Conservation (phyloP, 2,329 filamentous ascomycete genomes). For the Cryoendolithus antarcticus region DNA sequence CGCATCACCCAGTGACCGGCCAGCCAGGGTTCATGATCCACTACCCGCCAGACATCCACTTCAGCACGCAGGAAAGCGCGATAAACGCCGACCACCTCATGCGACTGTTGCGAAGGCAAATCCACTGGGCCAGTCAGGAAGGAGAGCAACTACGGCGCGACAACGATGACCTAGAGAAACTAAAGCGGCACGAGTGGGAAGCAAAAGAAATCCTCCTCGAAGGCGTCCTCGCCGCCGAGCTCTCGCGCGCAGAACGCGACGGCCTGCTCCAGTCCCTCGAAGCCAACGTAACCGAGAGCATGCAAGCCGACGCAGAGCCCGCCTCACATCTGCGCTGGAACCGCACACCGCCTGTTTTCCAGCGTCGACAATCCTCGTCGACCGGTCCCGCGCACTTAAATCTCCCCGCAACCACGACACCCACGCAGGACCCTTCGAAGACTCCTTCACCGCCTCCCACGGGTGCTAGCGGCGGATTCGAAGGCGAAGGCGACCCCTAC, state of each 20-base stretch:
- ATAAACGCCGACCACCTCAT: conserved; percentile 57
- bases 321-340: conserved; percentile 22
- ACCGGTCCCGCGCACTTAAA: no score
- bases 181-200: conserved; percentile 60
- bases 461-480: conserved; percentile 19
- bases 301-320: conserved; percentile 26
- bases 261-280: conserved; percentile 23
- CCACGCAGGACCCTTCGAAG: no score
- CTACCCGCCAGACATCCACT: conserved; percentile 45
- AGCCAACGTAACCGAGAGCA: conserved; percentile 20
- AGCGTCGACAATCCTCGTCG: no score
- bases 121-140: conserved; percentile 61
- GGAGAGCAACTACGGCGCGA: conserved; percentile 51
- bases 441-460: conserved; percentile 16
- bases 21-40: conserved; percentile 36
- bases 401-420: no score
- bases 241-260: conserved; percentile 33
- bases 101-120: conserved; percentile 48
- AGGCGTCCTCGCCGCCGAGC: conserved; percentile 59
- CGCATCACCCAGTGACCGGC: conserved; percentile 47
- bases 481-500: conserved; percentile 22
- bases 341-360: conserved; percentile 3
- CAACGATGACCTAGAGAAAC: conserved; percentile 52
- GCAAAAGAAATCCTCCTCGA: conserved; percentile 71
- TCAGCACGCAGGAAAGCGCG: conserved; percentile 51